Percentiles rank a stretch among this genome's conserved stretches.
phyloP scores from a whole-genome alignment of 306 rosid genomes.

The Lagenaria siceraria region DNA sequence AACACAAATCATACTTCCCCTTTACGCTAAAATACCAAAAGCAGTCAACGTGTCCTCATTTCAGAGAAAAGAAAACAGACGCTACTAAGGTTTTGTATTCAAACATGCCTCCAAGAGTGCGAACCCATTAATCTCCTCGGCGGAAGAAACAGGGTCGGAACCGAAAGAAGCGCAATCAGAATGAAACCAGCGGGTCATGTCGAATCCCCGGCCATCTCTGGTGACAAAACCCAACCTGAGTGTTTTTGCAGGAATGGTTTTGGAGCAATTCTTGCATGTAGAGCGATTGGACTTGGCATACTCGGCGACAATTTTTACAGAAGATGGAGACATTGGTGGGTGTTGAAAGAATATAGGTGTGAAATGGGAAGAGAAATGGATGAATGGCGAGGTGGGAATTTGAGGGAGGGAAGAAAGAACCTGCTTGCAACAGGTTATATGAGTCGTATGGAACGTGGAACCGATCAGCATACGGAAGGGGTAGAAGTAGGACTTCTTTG shows the following conservation, averaged over 20 bases:
- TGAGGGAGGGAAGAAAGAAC: not conserved
- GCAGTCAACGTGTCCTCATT: not conserved
- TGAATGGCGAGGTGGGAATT: not conserved
- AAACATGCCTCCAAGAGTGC: slow-evolving; percentile 35
- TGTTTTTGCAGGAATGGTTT: slow-evolving; percentile 20
- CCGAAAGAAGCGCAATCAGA: slow-evolving; percentile 36
- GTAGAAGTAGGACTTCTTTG: too few relatives aligned
- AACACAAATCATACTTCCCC: not conserved
- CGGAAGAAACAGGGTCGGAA: slow-evolving; percentile 13
- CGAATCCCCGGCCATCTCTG: slow-evolving; percentile 30
- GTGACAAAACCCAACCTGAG: slow-evolving; percentile 44
- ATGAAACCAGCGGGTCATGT: slow-evolving; percentile 51
- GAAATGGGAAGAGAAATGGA: not conserved
- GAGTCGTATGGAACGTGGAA: not conserved
- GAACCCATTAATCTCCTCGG: slow-evolving; percentile 38
- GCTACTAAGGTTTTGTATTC: not conserved
- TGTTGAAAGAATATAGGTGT: not conserved
- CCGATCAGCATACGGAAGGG: not conserved
- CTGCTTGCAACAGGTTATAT: not conserved
- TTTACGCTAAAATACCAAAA: not conserved
- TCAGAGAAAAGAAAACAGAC: not conserved
- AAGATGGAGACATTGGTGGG: slow-evolving; percentile 23
- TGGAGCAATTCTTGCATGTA: slow-evolving; percentile 46
- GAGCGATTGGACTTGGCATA: slow-evolving; percentile 61
- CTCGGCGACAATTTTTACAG: slow-evolving; percentile 22